These are phyloP conservation scores for Capronia americana DNA, from an alignment of 2,329 filamentous ascomycete species.

Conservation along the genomic window DNA sequence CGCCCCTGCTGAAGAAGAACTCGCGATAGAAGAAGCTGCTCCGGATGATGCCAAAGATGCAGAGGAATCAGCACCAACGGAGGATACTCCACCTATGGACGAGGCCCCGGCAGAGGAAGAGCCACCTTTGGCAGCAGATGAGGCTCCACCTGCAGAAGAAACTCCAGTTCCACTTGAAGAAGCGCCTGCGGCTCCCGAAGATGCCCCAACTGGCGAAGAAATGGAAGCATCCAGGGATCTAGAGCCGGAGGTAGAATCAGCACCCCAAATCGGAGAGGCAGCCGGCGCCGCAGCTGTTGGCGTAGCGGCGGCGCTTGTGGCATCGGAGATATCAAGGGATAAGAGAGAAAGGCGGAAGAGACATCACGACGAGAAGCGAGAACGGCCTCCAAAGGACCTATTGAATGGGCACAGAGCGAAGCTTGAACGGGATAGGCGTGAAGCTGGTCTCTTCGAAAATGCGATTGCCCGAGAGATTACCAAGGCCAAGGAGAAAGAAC, in stretches of 20 bases:
- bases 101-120: conserved; percentile 27
- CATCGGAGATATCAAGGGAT: conserved; percentile 14
- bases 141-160: conserved; percentile 7
- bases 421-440: conserved; percentile 43
- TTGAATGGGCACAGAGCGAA: conserved; percentile 42
- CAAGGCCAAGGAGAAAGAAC: conserved; percentile 43
- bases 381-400: conserved; percentile 26
- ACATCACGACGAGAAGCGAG: conserved; percentile 30
- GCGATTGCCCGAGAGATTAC: conserved; percentile 40
- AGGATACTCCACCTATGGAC: conserved; percentile 10
- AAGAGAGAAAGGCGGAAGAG: conserved; percentile 30
- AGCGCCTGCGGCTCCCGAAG: conserved; percentile 36
- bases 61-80: conserved; percentile 21
- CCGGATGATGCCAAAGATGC: conserved; percentile 26
- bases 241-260: not conserved
- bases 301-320: conserved; percentile 26
- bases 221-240: not conserved
- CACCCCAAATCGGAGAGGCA: not conserved
- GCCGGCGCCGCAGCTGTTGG: conserved; percentile 1
- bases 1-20: conserved; percentile 24
- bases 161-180: conserved; percentile 3
- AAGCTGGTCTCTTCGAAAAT: conserved; percentile 44
- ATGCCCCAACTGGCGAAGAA: conserved; percentile 26
- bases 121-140: conserved; percentile 2
- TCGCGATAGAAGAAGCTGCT: not conserved